A percentile compares a stretch with the other conserved stretches of the same genome.
Evolutionary conservation across 331 rosid genomes (phyloP).

Genomic region (Prunus yedoensis): DNA sequence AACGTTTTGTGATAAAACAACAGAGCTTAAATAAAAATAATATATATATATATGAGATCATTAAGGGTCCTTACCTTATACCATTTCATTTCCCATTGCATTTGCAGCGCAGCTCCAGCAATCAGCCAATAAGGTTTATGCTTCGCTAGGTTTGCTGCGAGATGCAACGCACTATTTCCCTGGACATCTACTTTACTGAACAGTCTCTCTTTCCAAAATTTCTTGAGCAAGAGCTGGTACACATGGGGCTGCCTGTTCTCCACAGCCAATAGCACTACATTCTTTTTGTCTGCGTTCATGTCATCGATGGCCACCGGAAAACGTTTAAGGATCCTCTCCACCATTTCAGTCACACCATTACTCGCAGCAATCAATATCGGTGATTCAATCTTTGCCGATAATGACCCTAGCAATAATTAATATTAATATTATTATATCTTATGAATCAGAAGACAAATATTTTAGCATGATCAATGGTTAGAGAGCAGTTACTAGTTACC

Average conservation of each 20-base stretch:
- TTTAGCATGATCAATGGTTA: no score
- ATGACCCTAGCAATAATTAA: background rate
- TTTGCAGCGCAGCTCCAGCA: constrained; percentile 45
- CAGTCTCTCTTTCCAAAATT: constrained; percentile 11
- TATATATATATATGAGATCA: no score
- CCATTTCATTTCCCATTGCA: constrained; percentile 60
- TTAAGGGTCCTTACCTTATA: constrained; percentile 23
- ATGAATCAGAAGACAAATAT: no score
- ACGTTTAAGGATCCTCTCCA: constrained; percentile 33
- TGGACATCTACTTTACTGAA: constrained; percentile 31
- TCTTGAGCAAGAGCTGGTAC: constrained; percentile 25
- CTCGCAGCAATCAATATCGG: constrained; percentile 51
- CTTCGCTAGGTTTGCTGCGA: constrained; percentile 39
- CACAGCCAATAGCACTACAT: constrained; percentile 48
- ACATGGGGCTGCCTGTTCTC: constrained; percentile 50
- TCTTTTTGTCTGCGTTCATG: constrained; percentile 19
- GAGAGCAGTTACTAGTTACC: background rate
- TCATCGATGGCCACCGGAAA: constrained; percentile 54
- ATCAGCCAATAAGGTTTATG: constrained; percentile 42
- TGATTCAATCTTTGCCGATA: constrained; percentile 23
- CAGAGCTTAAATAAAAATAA: no score
- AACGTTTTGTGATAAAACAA: no score
- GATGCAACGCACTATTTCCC: constrained; percentile 46
- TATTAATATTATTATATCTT: no score
- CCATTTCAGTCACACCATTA: constrained; percentile 53